Conservation (phyloP, 331 rosid genomes). For the Stylosanthes scabra region DNA sequence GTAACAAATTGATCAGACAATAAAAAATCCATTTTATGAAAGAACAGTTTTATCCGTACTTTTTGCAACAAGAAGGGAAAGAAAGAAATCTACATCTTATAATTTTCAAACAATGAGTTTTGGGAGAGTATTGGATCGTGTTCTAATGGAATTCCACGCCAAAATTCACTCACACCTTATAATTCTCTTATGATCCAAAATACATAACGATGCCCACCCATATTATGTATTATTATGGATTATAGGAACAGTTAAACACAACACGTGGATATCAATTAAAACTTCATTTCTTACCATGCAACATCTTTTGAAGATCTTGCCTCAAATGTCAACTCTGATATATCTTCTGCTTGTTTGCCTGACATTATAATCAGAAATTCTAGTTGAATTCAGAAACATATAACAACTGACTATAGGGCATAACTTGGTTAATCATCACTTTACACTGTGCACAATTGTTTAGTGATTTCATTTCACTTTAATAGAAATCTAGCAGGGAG, state of each 20-base stretch:
- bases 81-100: neutral
- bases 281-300: constrained; percentile 80
- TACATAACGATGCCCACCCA: neutral
- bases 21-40: neutral
- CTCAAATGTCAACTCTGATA: constrained; percentile 69
- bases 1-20: constrained; percentile 16
- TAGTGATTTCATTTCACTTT: constrained; percentile 10
- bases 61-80: neutral
- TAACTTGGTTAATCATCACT: constrained; percentile 3
- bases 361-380: constrained; percentile 34
- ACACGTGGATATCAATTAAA: constrained; percentile 20
- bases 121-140: neutral
- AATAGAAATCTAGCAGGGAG: constrained; percentile 23
- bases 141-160: constrained; percentile 26
- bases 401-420: neutral
- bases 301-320: constrained; percentile 75
- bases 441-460: constrained; percentile 13
- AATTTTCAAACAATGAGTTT: constrained; percentile 1
- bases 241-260: neutral
- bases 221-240: constrained; percentile 3
- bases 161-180: constrained; percentile 14
- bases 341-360: constrained; percentile 52
- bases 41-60: neutral
- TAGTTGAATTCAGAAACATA: neutral
- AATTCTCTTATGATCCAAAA: constrained; percentile 15